Percentiles rank a stretch among this genome's conserved stretches.
phyloP scores from a whole-genome alignment of 2,329 filamentous ascomycete genomes.

The Alternaria tenuissima region DNA sequence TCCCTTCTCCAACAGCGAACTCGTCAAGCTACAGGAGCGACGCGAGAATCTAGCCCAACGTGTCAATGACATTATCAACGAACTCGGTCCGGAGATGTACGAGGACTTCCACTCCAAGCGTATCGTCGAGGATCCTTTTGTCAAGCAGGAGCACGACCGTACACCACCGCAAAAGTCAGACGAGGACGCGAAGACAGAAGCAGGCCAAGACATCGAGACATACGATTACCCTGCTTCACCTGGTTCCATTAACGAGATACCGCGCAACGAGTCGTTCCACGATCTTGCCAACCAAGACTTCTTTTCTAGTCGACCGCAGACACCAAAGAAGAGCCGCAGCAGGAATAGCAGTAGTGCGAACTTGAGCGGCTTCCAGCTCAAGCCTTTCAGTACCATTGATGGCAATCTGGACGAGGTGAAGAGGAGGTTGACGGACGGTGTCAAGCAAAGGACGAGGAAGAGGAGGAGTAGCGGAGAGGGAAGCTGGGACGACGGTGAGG shows the following conservation, averaged over 20 bases:
- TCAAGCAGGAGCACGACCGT: conserved; percentile 24
- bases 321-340: conserved; percentile 75
- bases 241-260: conserved; percentile 50
- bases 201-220: conserved; percentile 28
- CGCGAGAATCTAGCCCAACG: conserved; percentile 78
- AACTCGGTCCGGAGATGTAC: conserved; percentile 93
- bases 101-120: conserved; percentile 72
- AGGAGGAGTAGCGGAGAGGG: conserved; percentile 52
- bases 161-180: conserved; percentile 36
- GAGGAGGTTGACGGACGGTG: conserved; percentile 82
- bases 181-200: conserved; percentile 25
- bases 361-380: conserved; percentile 69
- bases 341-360: conserved; percentile 66
- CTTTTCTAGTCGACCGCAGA: conserved; percentile 88
- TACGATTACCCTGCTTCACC: conserved; percentile 41
- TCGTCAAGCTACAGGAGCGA: conserved; percentile 77
- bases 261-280: conserved; percentile 91
- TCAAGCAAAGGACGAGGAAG: conserved; percentile 77
- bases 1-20: conserved; percentile 82
- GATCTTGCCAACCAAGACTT: conserved; percentile 88
- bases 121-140: conserved; percentile 50
- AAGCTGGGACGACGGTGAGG: conserved; percentile 33
- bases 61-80: conserved; percentile 93
- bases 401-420: conserved; percentile 82
- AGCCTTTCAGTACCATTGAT: conserved; percentile 72